A percentile compares a stretch with the other conserved stretches of the same genome.
Evolutionary conservation across 805 yeast genomes (phyloP).

Genomic region (Wickerhamiella azyma): DNA sequence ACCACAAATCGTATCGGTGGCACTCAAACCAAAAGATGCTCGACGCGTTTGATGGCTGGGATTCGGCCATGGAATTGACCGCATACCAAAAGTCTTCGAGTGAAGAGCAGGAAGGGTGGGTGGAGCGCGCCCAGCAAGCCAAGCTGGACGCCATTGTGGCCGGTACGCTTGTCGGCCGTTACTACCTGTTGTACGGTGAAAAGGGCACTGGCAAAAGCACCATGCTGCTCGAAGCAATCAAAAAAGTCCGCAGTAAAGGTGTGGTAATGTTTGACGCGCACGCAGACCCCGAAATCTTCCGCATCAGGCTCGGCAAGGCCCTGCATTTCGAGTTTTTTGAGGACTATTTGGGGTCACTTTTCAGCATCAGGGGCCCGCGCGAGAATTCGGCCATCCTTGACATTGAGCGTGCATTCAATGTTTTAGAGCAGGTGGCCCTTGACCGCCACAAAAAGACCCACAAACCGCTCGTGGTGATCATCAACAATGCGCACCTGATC

Average conservation of each 20-base stretch:
- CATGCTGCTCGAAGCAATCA: slow-evolving; percentile 55
- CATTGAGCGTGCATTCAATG: slow-evolving; percentile 69
- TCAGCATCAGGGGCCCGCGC: slow-evolving; percentile 70
- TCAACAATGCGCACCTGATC: slow-evolving; percentile 63
- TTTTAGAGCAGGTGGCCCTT: slow-evolving; percentile 60
- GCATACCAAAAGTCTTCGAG: slow-evolving; percentile 30
- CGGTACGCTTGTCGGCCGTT: slow-evolving; percentile 55
- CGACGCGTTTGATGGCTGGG: slow-evolving; percentile 52
- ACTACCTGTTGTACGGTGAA: slow-evolving; percentile 63
- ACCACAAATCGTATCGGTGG: slow-evolving; percentile 46
- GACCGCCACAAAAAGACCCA: slow-evolving; percentile 23
- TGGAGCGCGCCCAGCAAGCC: slow-evolving; percentile 53
- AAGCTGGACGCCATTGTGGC: slow-evolving; percentile 48
- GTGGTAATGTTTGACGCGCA: slow-evolving; percentile 70
- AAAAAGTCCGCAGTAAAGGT: slow-evolving; percentile 45
- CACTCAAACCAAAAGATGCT: slow-evolving; percentile 55
- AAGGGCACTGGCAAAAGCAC: slow-evolving; percentile 82
- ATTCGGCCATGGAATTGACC: slow-evolving; percentile 46
- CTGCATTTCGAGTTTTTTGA: slow-evolving; percentile 60
- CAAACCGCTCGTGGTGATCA: slow-evolving; percentile 52
- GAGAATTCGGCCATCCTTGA: slow-evolving; percentile 73
- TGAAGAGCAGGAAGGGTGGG: slow-evolving; percentile 37
- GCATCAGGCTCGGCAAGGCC: slow-evolving; percentile 65
- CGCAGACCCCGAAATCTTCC: slow-evolving; percentile 70
- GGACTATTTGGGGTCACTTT: slow-evolving; percentile 70